Percentiles rank a stretch among this genome's conserved stretches.
Conservation (phyloP, 1,139 yeast genomes). For the Saccharomyces hybrid region DNA sequence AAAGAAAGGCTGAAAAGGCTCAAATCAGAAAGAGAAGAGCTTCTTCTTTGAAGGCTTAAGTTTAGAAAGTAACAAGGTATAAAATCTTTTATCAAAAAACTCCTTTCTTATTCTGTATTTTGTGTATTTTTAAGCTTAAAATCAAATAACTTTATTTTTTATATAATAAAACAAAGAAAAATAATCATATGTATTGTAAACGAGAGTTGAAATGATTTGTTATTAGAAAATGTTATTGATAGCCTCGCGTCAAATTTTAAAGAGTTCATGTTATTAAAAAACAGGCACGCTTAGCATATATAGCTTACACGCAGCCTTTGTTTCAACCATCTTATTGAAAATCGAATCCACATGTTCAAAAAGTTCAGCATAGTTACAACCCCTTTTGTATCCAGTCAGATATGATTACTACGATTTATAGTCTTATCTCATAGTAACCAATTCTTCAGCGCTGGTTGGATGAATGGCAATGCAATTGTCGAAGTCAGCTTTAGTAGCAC, state of each 20-base stretch:
- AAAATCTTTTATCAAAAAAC: background rate
- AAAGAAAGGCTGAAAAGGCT: conserved; percentile 97
- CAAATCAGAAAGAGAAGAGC: conserved; percentile 99
- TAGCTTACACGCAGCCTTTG: no score
- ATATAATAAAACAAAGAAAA: background rate
- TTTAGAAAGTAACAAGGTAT: conserved; percentile 5
- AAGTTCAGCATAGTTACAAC: background rate
- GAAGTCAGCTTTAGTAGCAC: conserved; percentile 92
- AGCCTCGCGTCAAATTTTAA: no score
- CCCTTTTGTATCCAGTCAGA: background rate
- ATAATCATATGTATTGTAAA: background rate
- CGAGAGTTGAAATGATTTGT: background rate
- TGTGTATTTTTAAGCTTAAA: background rate
- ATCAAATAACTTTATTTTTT: background rate
- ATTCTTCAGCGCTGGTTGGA: conserved; percentile 96
- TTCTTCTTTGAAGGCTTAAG: conserved; percentile 86
- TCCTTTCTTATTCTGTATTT: background rate
- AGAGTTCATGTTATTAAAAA: no score
- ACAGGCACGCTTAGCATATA: no score
- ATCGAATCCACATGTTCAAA: background rate
- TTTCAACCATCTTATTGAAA: background rate
- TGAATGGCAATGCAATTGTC: conserved; percentile 96
- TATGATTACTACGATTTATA: background rate
- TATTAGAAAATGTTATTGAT: background rate
- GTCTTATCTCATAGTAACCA: conserved; percentile 69